Base-by-base conservation (phyloP, 257 asterid genomes). In the Salvia splendens region DNA sequence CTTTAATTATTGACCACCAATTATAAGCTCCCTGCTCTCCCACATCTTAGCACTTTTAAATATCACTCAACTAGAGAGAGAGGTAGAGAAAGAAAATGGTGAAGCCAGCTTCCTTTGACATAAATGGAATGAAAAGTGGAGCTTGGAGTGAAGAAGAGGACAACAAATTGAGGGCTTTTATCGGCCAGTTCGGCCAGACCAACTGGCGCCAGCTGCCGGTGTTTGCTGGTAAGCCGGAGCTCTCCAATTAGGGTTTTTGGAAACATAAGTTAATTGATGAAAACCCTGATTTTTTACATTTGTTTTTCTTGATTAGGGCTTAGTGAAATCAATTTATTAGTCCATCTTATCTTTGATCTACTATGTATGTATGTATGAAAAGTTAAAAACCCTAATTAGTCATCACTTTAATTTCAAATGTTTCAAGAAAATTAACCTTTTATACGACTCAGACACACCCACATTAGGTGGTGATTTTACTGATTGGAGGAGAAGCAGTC, bases 101-200 rank as follows among this genome's bases (percentile, higher is more conserved):
- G 80, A 80, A 69, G 60, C 59, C 68, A 47, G 52, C 83, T 43
- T 52, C 7, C 3, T 11, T 63, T 61, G 85, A 83, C 70, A 43
- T 14, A 4, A 40, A 77, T 70, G 87, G 85, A 63, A 45, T 80
- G 48, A 77, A 76, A 43, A 82, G 62, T 66, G 87, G 87, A 14
- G 77, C 69, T 12, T 82, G 87, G 87, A 75, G 61, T 65, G 76
- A 79, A 52, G 82, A 80, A 20, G 83, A 83, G 47, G 87, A 80
- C 30, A 16, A 72, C 32, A 83, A 72, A 58, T 46, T 83, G 30
- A 69, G 73, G 47, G 77, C 65, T 69, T 78, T 38, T 77, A 47
- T 83, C 30, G 10, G 9, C 3, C 58, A 47, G 36, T 42, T 42
- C 38, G 87, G 85, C 47, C 80, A 75, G 48, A 12, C 61, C 42